Evolutionary conservation across 345 rosid genomes (phyloP), one percentile per base, ranked within the genome.

Genomic region (Noccaea bulbosa): DNA sequence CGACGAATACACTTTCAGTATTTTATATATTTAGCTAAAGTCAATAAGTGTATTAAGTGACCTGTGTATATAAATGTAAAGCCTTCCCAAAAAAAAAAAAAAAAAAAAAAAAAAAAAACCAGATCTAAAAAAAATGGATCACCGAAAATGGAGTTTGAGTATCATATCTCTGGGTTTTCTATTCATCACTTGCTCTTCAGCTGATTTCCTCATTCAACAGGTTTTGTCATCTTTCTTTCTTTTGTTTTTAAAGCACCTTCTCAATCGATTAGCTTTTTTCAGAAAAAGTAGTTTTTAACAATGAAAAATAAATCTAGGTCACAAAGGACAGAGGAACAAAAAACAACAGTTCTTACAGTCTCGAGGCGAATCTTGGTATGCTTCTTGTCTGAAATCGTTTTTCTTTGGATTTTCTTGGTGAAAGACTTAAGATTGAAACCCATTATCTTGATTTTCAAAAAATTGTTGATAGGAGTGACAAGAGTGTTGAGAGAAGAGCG

Each of bases 201-300:
- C 66, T 69, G 66, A 69, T 48, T 33, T 58, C 41, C n/a, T 69
- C 57, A 58, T 69, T 24, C 11, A 47, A 58, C 73, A 69, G 30
- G 72, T 68, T 7, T 47, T 7, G 30, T 27, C 30, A 27, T 27
- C 30, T 27, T 27, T 27, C 30, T 27, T 27, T 27, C 30, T 27
- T 27, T 27, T 27, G 30, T 27, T 27, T 27, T 27, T 27, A 4
- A 27, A 20, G 22, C 22, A 27, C 30, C 30, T 27, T 27, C 4
- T 27, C 30, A 4, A 27, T 27, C 30, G 4, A 27, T 27, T 27
- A 27, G 30, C 30, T 27, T 27, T 27, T 20, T 27, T 27, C 30
- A 27, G 30, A 2, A 27, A 27, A 27, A 27, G 30, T 27, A 27
- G 30, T 27, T 27, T 27, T 27, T 27, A 27, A 27, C 30, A 2